Percentiles rank a stretch among this genome's conserved stretches.
phyloP scores from a whole-genome alignment of 495 filamentous ascomycete species.

The Chaetomidium leptoderma region DNA sequence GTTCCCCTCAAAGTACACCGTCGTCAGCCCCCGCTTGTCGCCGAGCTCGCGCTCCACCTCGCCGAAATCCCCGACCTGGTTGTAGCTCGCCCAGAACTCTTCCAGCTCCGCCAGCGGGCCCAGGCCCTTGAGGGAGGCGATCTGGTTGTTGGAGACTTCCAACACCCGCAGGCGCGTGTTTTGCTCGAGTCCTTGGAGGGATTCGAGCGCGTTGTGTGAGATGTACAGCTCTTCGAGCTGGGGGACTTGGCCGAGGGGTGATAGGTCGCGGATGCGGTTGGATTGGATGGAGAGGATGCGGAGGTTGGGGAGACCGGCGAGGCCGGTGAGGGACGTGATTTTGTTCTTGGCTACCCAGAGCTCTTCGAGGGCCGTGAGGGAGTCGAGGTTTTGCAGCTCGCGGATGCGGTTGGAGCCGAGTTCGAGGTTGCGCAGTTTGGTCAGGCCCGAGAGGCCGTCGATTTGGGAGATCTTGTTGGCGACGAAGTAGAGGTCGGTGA shows the following conservation, averaged over 20 bases:
- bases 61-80: constrained; percentile 68
- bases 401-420: constrained; percentile 87
- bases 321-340: constrained; percentile 75
- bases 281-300: constrained; percentile 94
- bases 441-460: constrained; percentile 74
- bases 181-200: constrained; percentile 67
- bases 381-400: constrained; percentile 83
- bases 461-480: constrained; percentile 90
- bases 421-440: constrained; percentile 74
- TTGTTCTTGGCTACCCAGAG: constrained; percentile 99
- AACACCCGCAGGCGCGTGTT: constrained; percentile 70
- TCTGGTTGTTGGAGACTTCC: constrained; percentile 87
- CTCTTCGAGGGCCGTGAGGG: constrained; percentile 68
- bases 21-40: constrained; percentile 74
- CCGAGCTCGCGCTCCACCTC: constrained; percentile 78
- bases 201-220: constrained; percentile 89
- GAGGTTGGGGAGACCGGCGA: constrained; percentile 69
- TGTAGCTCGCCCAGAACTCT: constrained; percentile 94
- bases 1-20: constrained; percentile 97
- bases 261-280: constrained; percentile 81
- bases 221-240: constrained; percentile 93
- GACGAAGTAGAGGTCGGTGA: constrained; percentile 87
- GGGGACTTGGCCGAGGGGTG: constrained; percentile 65
- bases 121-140: constrained; percentile 70
- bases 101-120: constrained; percentile 65